phyloP scores from a whole-genome alignment of 306 rosid species.

The Vigna reflexopilosa region DNA sequence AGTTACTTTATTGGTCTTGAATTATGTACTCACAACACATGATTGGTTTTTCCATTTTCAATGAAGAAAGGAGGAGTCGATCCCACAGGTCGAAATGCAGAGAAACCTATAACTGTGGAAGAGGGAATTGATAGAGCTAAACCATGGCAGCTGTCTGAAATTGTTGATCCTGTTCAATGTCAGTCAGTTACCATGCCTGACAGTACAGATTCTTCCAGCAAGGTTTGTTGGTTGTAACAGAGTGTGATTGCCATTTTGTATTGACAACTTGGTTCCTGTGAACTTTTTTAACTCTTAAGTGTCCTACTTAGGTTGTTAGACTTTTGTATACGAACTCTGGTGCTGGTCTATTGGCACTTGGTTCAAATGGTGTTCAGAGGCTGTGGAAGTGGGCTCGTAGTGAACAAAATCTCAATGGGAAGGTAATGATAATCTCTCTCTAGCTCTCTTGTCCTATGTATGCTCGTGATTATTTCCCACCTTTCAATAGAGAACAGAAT shows the following conservation, averaged over 20 bases:
- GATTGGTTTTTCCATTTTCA: slow-evolving; percentile 49
- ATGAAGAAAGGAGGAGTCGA: slow-evolving; percentile 79
- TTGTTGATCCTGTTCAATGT: slow-evolving; percentile 76
- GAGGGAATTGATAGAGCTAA: slow-evolving; percentile 70
- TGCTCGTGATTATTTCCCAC: slow-evolving; percentile 4
- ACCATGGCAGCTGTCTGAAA: slow-evolving; percentile 84
- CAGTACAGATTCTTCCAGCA: slow-evolving; percentile 71
- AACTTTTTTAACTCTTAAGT: slow-evolving; percentile 12
- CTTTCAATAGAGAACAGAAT: slow-evolving; percentile 38
- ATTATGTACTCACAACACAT: slow-evolving; percentile 23
- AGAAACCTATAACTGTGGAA: slow-evolving; percentile 67
- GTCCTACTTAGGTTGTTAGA: slow-evolving; percentile 66
- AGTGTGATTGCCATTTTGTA: slow-evolving; percentile 25
- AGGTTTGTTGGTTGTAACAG: slow-evolving; percentile 63
- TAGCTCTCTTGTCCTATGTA: slow-evolving; percentile 16
- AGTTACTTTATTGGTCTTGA: slow-evolving; percentile 21
- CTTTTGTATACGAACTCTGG: slow-evolving; percentile 84
- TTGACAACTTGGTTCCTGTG: slow-evolving; percentile 34
- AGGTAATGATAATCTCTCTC: slow-evolving; percentile 54
- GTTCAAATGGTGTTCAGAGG: slow-evolving; percentile 84
- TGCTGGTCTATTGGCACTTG: slow-evolving; percentile 86
- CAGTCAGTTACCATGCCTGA: slow-evolving; percentile 82
- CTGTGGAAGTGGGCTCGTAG: slow-evolving; percentile 89
- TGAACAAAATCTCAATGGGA: slow-evolving; percentile 73
- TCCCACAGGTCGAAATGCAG: slow-evolving; percentile 58